These are phyloP conservation scores for Sarcomyxa edulis DNA, from an alignment of 768 basidiomycete species.

Conservation along the genomic window DNA sequence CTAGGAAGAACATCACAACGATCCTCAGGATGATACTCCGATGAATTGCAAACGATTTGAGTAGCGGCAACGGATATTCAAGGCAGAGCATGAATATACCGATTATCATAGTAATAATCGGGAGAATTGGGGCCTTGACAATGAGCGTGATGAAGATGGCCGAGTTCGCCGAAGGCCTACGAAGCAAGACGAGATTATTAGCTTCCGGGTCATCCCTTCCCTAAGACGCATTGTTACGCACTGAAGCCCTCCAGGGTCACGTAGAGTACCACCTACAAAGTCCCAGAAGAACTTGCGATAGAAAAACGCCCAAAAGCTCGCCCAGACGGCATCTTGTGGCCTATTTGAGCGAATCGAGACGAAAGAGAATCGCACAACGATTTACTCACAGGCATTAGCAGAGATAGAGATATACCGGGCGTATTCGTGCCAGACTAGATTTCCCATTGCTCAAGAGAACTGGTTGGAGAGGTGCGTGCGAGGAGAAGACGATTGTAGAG, in stretches of 20 bases:
- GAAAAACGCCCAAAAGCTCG: conserved; percentile 71
- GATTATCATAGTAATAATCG: conserved; percentile 58
- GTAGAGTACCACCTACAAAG: conserved; percentile 77
- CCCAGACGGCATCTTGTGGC: conserved; percentile 69
- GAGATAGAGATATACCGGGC: conserved; percentile 63
- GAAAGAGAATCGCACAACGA: not conserved
- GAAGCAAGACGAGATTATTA: too few species aligned
- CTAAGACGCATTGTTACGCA: conserved; percentile 39
- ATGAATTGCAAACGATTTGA: conserved; percentile 53
- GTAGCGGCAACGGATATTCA: conserved; percentile 63
- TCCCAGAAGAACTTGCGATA: conserved; percentile 98
- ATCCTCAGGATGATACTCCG: conserved; percentile 62
- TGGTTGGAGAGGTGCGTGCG: conserved; percentile 12
- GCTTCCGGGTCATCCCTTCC: too few species aligned
- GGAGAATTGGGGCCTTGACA: conserved; percentile 74
- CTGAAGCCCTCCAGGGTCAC: conserved; percentile 78
- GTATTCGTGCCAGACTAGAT: conserved; percentile 78
- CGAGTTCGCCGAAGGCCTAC: conserved; percentile 54
- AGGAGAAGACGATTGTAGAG: conserved; percentile 13
- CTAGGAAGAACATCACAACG: conserved; percentile 58
- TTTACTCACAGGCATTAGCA: conserved; percentile 65
- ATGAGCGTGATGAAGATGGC: conserved; percentile 68
- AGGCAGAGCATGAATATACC: conserved; percentile 56
- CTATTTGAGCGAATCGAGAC: conserved; percentile 8
- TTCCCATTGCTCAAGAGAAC: conserved; percentile 61